Percentiles rank a stretch among this genome's conserved stretches.
Conservation (phyloP, 176 grass and related monocot species). For the Avena sativa region DNA sequence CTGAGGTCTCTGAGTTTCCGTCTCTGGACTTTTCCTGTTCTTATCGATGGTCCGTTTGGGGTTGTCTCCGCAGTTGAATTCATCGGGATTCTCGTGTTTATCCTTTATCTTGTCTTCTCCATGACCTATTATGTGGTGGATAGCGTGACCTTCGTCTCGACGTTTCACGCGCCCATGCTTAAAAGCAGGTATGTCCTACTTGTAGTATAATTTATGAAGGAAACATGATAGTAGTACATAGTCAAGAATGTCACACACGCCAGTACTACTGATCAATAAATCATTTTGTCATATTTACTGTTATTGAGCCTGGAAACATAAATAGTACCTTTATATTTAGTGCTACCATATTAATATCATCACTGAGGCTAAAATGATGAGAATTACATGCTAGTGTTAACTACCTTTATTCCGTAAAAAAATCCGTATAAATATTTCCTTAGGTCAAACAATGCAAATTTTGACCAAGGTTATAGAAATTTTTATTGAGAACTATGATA, state of each 20-base stretch:
- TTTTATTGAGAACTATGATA: too few relatives aligned
- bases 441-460: too few relatives aligned
- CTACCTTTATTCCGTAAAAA: too few relatives aligned
- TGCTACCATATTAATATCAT: slow-evolving; percentile 4
- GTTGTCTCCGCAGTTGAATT: slow-evolving; percentile 90
- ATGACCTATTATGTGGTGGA: slow-evolving; percentile 64
- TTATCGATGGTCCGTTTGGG: slow-evolving; percentile 80
- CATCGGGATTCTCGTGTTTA: slow-evolving; percentile 77
- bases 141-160: slow-evolving; percentile 35
- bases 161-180: slow-evolving; percentile 24
- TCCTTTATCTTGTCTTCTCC: slow-evolving; percentile 62
- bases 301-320: background rate
- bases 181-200: slow-evolving; percentile 51
- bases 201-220: background rate
- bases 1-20: slow-evolving; percentile 67
- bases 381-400: background rate
- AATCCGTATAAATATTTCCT: too few relatives aligned
- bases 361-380: background rate
- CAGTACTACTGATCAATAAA: background rate
- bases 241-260: background rate
- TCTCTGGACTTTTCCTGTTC: slow-evolving; percentile 89
- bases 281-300: background rate
- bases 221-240: background rate
- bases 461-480: too few relatives aligned
- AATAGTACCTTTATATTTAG: slow-evolving; percentile 10